Evolutionary conservation across 1,139 yeast genomes (phyloP).

Genomic region (Saccharomyces pastorianus): DNA sequence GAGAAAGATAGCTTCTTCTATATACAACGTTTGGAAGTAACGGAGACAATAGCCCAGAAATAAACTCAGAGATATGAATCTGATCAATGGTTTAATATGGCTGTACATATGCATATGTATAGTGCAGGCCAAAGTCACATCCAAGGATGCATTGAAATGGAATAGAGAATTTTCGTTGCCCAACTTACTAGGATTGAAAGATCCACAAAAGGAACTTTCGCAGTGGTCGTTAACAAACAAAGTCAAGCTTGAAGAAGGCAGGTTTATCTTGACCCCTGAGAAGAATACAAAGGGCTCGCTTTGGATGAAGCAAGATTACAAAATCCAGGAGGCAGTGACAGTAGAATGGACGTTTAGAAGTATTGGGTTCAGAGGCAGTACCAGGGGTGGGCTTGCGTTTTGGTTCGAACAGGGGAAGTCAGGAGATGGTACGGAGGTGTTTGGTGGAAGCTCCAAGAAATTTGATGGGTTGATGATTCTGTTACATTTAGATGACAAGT

Average conservation of each 20-base stretch:
- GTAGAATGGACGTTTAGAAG: constrained; percentile 50
- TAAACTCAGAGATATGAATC: not conserved
- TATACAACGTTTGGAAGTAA: not conserved
- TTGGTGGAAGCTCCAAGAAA: constrained; percentile 14
- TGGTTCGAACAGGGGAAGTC: constrained; percentile 34
- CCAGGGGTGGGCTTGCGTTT: constrained; percentile 44
- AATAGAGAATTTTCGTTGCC: constrained; percentile 34
- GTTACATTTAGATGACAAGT: constrained; percentile 34
- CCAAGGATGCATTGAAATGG: constrained; percentile 9
- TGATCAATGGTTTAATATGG: not conserved
- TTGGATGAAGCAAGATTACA: constrained; percentile 38
- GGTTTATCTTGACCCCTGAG: constrained; percentile 39
- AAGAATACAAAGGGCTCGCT: constrained; percentile 39
- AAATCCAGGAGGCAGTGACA: constrained; percentile 44
- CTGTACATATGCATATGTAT: not conserved
- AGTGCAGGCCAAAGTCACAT: not conserved
- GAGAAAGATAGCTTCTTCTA: not conserved
- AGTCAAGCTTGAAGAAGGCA: constrained; percentile 35
- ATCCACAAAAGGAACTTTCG: constrained; percentile 9
- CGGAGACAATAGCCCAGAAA: not conserved
- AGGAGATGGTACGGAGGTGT: constrained; percentile 4
- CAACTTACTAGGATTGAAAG: constrained; percentile 28
- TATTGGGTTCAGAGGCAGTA: constrained; percentile 37
- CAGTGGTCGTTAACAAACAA: constrained; percentile 34
- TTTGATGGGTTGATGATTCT: constrained; percentile 54